These are phyloP conservation scores for Babesia gibsoni DNA, from an alignment of 169 alveolate genomes.

Conservation along the genomic window DNA sequence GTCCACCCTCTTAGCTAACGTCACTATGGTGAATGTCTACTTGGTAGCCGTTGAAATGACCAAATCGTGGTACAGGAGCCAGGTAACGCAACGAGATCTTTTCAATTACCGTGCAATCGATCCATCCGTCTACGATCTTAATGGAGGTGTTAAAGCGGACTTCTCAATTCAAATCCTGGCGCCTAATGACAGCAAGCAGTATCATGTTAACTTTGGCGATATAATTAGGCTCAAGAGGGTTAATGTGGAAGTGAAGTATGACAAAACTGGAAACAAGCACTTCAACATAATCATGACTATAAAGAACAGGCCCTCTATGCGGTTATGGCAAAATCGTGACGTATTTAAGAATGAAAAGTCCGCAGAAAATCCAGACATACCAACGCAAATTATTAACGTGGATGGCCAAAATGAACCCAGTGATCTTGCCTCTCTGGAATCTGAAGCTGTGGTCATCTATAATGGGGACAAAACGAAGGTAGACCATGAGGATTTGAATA, in stretches of 20 bases:
- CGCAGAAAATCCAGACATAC: too few relatives aligned
- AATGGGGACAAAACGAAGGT: slow-evolving; percentile 3
- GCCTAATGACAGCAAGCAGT: slow-evolving; percentile 1
- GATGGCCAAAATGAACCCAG: too few relatives aligned
- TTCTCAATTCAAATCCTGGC: slow-evolving; percentile 39
- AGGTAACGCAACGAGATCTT: background rate
- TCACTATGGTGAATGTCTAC: slow-evolving; percentile 14
- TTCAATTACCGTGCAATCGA: slow-evolving; percentile 56
- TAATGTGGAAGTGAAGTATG: slow-evolving; percentile 11
- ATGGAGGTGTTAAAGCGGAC: background rate
- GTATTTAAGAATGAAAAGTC: too few relatives aligned
- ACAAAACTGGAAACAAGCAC: slow-evolving; percentile 39
- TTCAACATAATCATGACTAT: slow-evolving; percentile 22
- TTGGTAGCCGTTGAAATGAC: slow-evolving; percentile 62
- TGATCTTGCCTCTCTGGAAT: background rate
- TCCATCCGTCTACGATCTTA: slow-evolving; percentile 28
- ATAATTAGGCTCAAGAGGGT: slow-evolving; percentile 38
- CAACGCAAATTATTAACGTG: too few relatives aligned
- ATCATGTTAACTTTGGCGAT: slow-evolving; percentile 54
- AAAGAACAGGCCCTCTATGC: slow-evolving; percentile 37
- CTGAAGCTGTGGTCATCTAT: slow-evolving; percentile 21
- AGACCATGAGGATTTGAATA: slow-evolving; percentile 9
- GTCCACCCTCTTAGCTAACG: background rate
- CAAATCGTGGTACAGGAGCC: background rate
- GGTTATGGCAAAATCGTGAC: slow-evolving; percentile 40